These are phyloP conservation scores for Ajuga chamaepitys DNA, from an alignment of 257 asterid species.

Conservation along the genomic window DNA sequence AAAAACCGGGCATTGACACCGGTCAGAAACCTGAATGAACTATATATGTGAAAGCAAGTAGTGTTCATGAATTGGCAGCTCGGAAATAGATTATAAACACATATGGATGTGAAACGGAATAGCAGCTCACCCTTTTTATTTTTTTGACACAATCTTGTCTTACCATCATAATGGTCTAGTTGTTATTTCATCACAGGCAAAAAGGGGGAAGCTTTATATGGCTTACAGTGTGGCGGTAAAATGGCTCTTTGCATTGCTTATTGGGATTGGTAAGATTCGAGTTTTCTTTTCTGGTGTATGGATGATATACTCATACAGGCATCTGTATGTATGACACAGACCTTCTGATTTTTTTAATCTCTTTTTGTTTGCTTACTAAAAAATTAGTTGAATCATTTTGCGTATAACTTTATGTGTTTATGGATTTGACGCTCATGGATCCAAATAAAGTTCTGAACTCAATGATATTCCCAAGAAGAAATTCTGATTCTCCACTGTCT, in stretches of 20 bases:
- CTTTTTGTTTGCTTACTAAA: not conserved
- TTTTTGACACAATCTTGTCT: not conserved
- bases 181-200: slow-evolving; percentile 52
- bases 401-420: not conserved
- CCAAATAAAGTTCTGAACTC: not conserved
- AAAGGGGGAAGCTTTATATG: slow-evolving; percentile 71
- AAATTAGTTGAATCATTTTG: not conserved
- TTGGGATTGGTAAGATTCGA: slow-evolving; percentile 80
- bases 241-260: slow-evolving; percentile 84
- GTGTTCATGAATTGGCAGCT: not conserved
- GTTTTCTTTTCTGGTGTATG: not conserved
- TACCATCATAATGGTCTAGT: slow-evolving; percentile 12
- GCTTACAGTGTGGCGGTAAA: slow-evolving; percentile 74
- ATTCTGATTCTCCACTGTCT: slow-evolving; percentile 8
- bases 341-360: not conserved
- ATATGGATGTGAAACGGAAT: not conserved
- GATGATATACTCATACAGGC: not conserved
- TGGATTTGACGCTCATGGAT: not conserved
- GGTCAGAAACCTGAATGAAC: slow-evolving; percentile 9
- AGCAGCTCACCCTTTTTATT: not conserved
- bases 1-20: not conserved
- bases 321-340: not conserved
- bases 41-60: not conserved
- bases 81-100: not conserved
- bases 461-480: not conserved